Evolutionary conservation across 768 basidiomycete species (phyloP).

Genomic region (Podaxis sp.): DNA sequence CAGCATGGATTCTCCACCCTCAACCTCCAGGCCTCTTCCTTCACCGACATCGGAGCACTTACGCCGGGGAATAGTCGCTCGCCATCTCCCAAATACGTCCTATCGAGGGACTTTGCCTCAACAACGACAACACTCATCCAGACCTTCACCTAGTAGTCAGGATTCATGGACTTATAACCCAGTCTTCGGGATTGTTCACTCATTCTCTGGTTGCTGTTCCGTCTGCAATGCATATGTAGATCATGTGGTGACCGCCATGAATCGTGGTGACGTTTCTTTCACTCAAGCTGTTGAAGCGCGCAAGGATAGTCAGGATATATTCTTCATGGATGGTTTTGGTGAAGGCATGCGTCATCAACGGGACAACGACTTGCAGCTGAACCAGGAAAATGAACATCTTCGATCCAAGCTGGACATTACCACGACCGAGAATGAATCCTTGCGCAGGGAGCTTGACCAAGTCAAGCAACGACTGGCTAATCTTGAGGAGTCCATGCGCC

Average conservation of each 20-base stretch:
- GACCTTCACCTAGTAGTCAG: not conserved
- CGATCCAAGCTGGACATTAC: not conserved
- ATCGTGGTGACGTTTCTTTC: not conserved
- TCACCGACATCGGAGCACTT: not conserved
- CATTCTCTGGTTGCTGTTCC: not conserved
- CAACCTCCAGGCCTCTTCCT: not conserved
- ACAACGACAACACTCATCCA: not conserved
- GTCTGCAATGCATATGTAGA: slow-evolving; percentile 3
- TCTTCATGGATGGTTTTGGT: slow-evolving; percentile 12
- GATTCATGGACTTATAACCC: slow-evolving; percentile 3
- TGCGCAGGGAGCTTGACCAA: slow-evolving; percentile 4
- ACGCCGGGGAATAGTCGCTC: not conserved
- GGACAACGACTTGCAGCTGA: not conserved
- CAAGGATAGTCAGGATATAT: slow-evolving; percentile 1
- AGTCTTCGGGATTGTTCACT: slow-evolving; percentile 6
- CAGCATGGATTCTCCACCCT: slow-evolving; percentile 5
- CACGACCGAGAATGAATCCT: slow-evolving; percentile 1
- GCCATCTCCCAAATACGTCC: not conserved
- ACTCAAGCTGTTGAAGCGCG: not conserved
- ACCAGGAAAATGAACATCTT: not conserved
- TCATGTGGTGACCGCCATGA: slow-evolving; percentile 6
- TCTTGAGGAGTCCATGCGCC: not conserved
- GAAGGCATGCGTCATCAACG: slow-evolving; percentile 7
- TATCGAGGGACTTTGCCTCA: not conserved
- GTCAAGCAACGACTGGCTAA: not conserved